phyloP scores from a whole-genome alignment of 768 basidiomycete species.

The Crucibulum laeve region DNA sequence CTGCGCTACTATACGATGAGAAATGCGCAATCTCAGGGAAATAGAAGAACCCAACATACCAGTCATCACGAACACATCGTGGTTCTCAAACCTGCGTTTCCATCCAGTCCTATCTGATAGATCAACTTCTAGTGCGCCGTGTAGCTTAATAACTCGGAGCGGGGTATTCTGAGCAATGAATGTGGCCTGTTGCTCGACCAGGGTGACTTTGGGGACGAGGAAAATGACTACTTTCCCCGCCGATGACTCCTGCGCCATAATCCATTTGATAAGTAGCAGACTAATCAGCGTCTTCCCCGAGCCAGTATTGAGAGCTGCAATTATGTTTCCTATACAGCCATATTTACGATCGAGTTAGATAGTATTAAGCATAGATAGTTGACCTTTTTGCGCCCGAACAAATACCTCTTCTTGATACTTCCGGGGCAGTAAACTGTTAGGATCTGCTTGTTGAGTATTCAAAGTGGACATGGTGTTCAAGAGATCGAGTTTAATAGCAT shows the following conservation, averaged over 20 bases:
- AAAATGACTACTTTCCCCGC: slow-evolving; percentile 67
- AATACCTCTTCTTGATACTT: slow-evolving; percentile 75
- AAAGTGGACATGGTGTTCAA: neutral
- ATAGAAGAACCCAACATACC: slow-evolving; percentile 34
- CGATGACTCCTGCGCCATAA: slow-evolving; percentile 45
- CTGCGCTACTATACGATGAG: slow-evolving; percentile 47
- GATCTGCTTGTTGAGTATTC: neutral
- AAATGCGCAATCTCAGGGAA: neutral
- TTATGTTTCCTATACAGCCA: slow-evolving; percentile 50
- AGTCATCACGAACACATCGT: slow-evolving; percentile 85
- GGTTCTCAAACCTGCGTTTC: slow-evolving; percentile 53
- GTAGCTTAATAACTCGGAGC: slow-evolving; percentile 62
- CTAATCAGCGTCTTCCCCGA: slow-evolving; percentile 78
- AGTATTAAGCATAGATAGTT: slow-evolving; percentile 1
- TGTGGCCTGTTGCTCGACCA: slow-evolving; percentile 78
- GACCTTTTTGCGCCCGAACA: slow-evolving; percentile 50
- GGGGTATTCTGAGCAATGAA: slow-evolving; percentile 64
- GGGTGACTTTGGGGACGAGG: slow-evolving; percentile 79
- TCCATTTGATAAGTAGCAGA: slow-evolving; percentile 74
- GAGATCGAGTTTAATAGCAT: neutral
- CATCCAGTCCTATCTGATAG: slow-evolving; percentile 64
- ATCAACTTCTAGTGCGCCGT: slow-evolving; percentile 69
- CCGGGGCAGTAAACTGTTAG: slow-evolving; percentile 21
- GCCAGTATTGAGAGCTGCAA: slow-evolving; percentile 74
- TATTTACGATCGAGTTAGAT: slow-evolving; percentile 1